phyloP scores from a whole-genome alignment of 495 filamentous ascomycete genomes.

The Aspergillus sparsus region DNA sequence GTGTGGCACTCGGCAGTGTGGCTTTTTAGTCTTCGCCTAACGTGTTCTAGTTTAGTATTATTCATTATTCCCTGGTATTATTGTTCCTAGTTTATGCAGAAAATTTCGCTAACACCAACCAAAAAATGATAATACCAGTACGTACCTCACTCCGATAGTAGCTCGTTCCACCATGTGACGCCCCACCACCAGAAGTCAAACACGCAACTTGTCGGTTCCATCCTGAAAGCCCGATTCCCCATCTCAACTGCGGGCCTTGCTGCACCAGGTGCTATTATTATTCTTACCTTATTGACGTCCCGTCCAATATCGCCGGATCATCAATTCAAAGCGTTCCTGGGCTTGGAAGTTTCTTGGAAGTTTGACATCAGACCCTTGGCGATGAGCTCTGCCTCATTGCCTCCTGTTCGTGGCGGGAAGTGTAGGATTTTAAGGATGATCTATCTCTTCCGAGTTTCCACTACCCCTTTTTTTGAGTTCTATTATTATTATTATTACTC shows the following conservation, averaged over 20 bases:
- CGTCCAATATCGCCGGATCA: background rate
- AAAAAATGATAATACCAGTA: constrained; percentile 1
- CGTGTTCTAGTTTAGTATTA: background rate
- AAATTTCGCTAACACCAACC: background rate
- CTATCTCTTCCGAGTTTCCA: too few relatives aligned
- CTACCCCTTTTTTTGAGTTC: too few relatives aligned
- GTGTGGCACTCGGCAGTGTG: background rate
- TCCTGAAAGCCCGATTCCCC: too few relatives aligned
- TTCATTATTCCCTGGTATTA: background rate
- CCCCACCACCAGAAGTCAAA: constrained; percentile 9
- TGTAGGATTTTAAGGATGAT: background rate
- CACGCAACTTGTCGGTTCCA: too few relatives aligned
- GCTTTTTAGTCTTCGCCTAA: background rate
- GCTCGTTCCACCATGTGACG: constrained; percentile 11
- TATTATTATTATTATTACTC: background rate
- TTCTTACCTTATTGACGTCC: too few relatives aligned
- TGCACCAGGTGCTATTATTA: too few relatives aligned
- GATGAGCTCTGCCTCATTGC: background rate
- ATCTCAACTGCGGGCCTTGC: too few relatives aligned
- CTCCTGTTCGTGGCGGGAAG: background rate
- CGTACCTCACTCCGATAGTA: background rate
- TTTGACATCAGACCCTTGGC: background rate
- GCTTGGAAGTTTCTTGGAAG: background rate
- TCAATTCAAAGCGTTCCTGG: background rate
- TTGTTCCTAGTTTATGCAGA: background rate